phyloP scores from a whole-genome alignment of 495 filamentous ascomycete genomes.

The Tuber aestivum region DNA sequence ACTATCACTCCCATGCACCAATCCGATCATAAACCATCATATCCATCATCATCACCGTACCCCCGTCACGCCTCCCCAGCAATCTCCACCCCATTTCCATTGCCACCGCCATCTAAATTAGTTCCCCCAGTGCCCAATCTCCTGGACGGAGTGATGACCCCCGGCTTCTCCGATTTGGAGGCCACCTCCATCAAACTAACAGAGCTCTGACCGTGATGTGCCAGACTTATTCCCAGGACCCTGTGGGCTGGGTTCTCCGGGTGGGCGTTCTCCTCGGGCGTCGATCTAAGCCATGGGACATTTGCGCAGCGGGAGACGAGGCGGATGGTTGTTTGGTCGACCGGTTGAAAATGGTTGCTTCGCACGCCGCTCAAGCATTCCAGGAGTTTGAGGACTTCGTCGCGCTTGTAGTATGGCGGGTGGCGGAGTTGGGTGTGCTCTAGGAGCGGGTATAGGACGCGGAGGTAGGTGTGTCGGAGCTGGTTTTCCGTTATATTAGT shows the following conservation, averaged over 20 bases:
- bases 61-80: constrained; percentile 20
- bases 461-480: constrained; percentile 93
- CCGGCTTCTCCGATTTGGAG: constrained; percentile 73
- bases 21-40: neutral
- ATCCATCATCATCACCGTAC: neutral
- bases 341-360: constrained; percentile 79
- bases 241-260: constrained; percentile 49
- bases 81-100: constrained; percentile 28
- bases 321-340: constrained; percentile 80
- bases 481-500: constrained; percentile 5
- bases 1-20: neutral
- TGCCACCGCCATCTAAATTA: neutral
- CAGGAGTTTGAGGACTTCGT: constrained; percentile 73
- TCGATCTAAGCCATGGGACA: constrained; percentile 70
- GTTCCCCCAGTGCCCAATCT: no score
- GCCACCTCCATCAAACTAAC: constrained; percentile 74
- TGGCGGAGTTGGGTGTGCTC: constrained; percentile 82
- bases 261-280: constrained; percentile 44
- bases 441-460: constrained; percentile 83
- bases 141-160: constrained; percentile 73
- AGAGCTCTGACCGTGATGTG: constrained; percentile 49
- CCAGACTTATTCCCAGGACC: constrained; percentile 51
- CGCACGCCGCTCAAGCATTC: constrained; percentile 56
- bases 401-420: constrained; percentile 82
- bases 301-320: constrained; percentile 74